phyloP scores from a whole-genome alignment of 176 grass and related monocot species.

The Ananas comosus region DNA sequence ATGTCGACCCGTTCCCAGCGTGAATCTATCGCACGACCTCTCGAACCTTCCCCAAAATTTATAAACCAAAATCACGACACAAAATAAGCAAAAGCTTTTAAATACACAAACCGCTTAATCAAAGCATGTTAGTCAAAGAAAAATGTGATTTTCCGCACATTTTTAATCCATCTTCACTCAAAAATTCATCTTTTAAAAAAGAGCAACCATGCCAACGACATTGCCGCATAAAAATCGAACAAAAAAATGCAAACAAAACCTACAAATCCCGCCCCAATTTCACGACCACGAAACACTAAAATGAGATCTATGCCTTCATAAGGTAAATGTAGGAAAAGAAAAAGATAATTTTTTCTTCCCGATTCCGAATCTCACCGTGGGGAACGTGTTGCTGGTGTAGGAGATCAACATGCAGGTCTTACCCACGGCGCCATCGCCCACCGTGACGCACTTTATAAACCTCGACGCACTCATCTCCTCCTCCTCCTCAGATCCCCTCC shows the following conservation, averaged over 20 bases:
- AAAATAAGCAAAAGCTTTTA: not conserved
- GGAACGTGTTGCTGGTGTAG: constrained; percentile 38
- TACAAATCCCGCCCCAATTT: not conserved
- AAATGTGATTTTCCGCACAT: too few relatives aligned
- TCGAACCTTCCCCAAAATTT: not conserved
- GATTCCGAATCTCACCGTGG: constrained; percentile 20
- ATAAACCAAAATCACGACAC: not conserved
- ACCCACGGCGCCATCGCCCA: constrained; percentile 31
- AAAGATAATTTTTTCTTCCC: not conserved
- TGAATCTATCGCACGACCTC: not conserved
- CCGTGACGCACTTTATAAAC: constrained; percentile 37
- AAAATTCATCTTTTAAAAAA: too few relatives aligned
- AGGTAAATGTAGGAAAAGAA: not conserved
- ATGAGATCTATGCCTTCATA: not conserved
- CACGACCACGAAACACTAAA: not conserved
- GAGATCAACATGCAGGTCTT: constrained; percentile 40
- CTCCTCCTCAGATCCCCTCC: constrained; percentile 13
- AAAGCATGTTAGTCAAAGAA: too few relatives aligned
- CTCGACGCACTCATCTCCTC: constrained; percentile 29
- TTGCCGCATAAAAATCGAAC: too few relatives aligned
- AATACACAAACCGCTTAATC: too few relatives aligned
- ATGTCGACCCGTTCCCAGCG: not conserved
- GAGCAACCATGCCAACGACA: too few relatives aligned
- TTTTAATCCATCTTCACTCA: not conserved
- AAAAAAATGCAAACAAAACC: not conserved